Percentiles rank a stretch among this genome's conserved stretches.
phyloP scores from a whole-genome alignment of 371 early-diverging fungal species.

The Apophysomyces sp. region DNA sequence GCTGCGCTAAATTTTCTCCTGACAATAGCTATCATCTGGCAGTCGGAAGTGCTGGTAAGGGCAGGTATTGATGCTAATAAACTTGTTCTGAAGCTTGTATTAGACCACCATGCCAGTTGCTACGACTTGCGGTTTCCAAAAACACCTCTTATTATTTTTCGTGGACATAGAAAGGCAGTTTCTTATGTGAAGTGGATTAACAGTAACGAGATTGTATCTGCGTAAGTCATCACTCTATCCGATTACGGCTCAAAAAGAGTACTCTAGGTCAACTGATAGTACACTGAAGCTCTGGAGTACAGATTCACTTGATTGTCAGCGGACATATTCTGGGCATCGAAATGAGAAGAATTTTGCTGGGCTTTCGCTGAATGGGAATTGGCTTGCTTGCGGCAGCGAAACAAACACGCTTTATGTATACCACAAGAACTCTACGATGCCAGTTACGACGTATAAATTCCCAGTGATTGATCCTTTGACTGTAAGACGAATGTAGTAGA shows the following conservation, averaged over 20 bases:
- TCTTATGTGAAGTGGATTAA: constrained; percentile 88
- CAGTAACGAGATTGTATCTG: constrained; percentile 74
- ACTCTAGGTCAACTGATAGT: constrained; percentile 78
- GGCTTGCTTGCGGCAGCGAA: constrained; percentile 92
- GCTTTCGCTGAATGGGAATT: constrained; percentile 72
- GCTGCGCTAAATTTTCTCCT: constrained; percentile 91
- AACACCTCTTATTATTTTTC: constrained; percentile 66
- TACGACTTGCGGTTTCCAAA: constrained; percentile 80
- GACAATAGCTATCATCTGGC: constrained; percentile 67
- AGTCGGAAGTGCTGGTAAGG: constrained; percentile 83
- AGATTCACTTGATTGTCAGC: constrained; percentile 46
- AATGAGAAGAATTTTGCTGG: constrained; percentile 98
- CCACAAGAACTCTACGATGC: constrained; percentile 66
- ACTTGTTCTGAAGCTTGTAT: not conserved
- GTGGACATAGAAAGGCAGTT: constrained; percentile 89
- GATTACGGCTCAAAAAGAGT: not conserved
- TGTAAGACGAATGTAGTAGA: constrained; percentile 37
- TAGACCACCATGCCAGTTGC: constrained; percentile 86
- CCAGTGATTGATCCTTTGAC: constrained; percentile 64
- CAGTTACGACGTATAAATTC: constrained; percentile 74
- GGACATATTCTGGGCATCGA: constrained; percentile 79
- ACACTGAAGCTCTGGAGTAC: constrained; percentile 85
- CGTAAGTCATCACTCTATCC: constrained; percentile 31
- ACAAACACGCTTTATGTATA: constrained; percentile 86
- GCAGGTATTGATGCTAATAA: not conserved